These are phyloP conservation scores for Linum lewisii DNA, from an alignment of 345 rosid genomes.

Conservation along the genomic window DNA sequence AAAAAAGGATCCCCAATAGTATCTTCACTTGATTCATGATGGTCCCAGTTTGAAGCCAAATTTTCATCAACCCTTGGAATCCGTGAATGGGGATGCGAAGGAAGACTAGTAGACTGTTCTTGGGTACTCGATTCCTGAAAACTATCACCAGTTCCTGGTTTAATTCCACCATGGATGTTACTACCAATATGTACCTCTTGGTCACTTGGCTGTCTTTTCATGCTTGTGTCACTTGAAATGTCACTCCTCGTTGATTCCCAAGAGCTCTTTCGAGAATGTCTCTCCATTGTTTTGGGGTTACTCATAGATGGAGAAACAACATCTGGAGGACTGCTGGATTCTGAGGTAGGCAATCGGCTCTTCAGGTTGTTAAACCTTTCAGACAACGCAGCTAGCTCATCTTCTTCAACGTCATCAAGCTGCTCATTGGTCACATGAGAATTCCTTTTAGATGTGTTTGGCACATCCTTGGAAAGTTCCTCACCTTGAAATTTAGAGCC, in stretches of 20 bases:
- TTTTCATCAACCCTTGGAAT: conserved; percentile 25
- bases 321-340: conserved; percentile 21
- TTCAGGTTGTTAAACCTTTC: conserved; percentile 21
- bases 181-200: conserved; percentile 22
- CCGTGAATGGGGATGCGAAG: conserved; percentile 32
- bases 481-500: conserved; percentile 24
- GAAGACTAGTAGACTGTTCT: conserved; percentile 33
- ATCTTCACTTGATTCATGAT: conserved; percentile 13
- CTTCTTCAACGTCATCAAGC: conserved; percentile 16
- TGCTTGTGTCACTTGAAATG: conserved; percentile 21
- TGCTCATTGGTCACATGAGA: conserved; percentile 15
- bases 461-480: conserved; percentile 13
- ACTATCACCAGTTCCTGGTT: conserved; percentile 15
- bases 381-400: conserved; percentile 12
- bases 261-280: conserved; percentile 36
- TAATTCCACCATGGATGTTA: conserved; percentile 13
- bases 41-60: conserved; percentile 22
- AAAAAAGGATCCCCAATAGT: conserved; percentile 34
- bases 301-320: conserved; percentile 11
- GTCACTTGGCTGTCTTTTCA: conserved; percentile 29
- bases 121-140: conserved; percentile 21
- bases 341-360: conserved; percentile 19
- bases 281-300: conserved; percentile 21
- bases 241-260: conserved; percentile 22
- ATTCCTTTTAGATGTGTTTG: conserved; percentile 5